phyloP scores from a whole-genome alignment of 768 basidiomycete species.

The Gymnopilus dilepis region DNA sequence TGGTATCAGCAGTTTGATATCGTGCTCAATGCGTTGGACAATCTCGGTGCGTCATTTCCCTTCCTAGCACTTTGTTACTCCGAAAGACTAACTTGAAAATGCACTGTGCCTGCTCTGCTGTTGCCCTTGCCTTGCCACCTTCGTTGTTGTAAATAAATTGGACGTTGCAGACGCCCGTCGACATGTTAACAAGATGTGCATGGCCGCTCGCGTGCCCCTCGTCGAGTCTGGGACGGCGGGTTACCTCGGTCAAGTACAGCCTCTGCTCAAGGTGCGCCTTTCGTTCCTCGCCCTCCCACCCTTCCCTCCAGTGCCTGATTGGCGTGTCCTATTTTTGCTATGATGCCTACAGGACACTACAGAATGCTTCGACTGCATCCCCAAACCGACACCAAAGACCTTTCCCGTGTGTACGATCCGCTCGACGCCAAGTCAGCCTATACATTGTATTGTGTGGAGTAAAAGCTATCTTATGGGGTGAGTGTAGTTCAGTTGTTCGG shows the following conservation, averaged over 20 bases:
- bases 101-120: neutral
- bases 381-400: constrained; percentile 90
- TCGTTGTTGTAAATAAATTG: no score
- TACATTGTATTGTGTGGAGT: constrained; percentile 99
- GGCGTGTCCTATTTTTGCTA: no score
- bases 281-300: neutral
- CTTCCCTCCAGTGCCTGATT: neutral
- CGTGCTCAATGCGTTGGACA: constrained; percentile 95
- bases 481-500: no score
- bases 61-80: neutral
- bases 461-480: constrained; percentile 95
- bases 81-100: neutral
- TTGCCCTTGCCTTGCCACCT: neutral
- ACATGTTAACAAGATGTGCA: constrained; percentile 98
- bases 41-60: constrained; percentile 70
- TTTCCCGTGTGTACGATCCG: constrained; percentile 98
- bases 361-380: constrained; percentile 97
- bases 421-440: constrained; percentile 94
- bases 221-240: constrained; percentile 98
- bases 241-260: constrained; percentile 96
- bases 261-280: constrained; percentile 75
- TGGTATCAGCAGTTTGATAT: constrained; percentile 94
- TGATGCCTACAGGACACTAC: constrained; percentile 73
- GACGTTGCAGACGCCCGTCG: constrained; percentile 84
- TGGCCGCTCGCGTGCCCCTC: constrained; percentile 87